Conservation (phyloP, 2,329 filamentous ascomycete genomes). For the Alternaria hordeiaustralica region DNA sequence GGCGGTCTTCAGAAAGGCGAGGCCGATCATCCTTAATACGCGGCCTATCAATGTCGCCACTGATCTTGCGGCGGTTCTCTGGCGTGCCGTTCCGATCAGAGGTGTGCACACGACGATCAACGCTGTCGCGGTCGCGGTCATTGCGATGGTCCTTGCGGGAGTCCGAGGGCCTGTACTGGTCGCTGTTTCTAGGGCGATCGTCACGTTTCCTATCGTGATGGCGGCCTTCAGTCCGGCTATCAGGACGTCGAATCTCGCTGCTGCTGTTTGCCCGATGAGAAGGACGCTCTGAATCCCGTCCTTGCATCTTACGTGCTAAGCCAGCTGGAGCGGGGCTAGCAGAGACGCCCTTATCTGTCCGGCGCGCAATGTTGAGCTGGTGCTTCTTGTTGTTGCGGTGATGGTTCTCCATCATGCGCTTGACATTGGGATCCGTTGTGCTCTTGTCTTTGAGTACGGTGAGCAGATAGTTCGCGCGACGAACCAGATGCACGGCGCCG, state of each 20-base stretch:
- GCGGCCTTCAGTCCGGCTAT: conserved; percentile 40
- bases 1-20: conserved; percentile 56
- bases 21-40: conserved; percentile 28
- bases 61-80: conserved; percentile 52
- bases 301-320: conserved; percentile 41
- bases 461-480: conserved; percentile 90
- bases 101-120: conserved; percentile 48
- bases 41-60: conserved; percentile 50
- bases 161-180: conserved; percentile 43
- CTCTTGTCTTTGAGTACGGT: conserved; percentile 93
- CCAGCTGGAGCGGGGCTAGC: conserved; percentile 71
- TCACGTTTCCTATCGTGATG: conserved; percentile 33
- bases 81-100: conserved; percentile 51
- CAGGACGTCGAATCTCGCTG: conserved; percentile 44
- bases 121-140: conserved; percentile 44
- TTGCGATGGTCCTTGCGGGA: conserved; percentile 47
- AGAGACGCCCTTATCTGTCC: conserved; percentile 64
- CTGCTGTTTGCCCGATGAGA: conserved; percentile 47
- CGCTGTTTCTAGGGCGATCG: conserved; percentile 46
- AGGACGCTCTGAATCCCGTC: conserved; percentile 48
- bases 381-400: conserved; percentile 92
- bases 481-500: conserved; percentile 95
- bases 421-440: conserved; percentile 72
- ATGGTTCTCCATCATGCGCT: conserved; percentile 86
- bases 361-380: conserved; percentile 62